A percentile compares a stretch with the other conserved stretches of the same genome.
Conservation (phyloP, 2,329 filamentous ascomycete species). For the Trichoderma gracile region DNA sequence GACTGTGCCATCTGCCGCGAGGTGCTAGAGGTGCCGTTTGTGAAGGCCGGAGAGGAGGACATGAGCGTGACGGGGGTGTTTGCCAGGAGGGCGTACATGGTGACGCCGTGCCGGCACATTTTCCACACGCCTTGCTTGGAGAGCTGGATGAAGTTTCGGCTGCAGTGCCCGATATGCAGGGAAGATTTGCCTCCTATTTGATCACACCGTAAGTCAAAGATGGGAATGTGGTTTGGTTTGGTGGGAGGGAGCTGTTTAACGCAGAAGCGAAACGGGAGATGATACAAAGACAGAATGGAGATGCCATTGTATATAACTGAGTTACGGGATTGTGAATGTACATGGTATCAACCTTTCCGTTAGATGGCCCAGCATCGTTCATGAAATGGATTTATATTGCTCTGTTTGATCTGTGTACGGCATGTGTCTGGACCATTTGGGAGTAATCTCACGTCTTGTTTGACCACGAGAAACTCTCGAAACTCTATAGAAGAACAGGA, state of each 20-base stretch:
- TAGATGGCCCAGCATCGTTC: background rate
- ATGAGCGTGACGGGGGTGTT: constrained; percentile 67
- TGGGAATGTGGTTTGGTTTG: too few relatives aligned
- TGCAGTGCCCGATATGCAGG: constrained; percentile 94
- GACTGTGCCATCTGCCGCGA: constrained; percentile 97
- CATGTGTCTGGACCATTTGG: background rate
- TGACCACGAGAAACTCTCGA: background rate
- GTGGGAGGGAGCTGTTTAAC: too few relatives aligned
- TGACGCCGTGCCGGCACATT: constrained; percentile 93
- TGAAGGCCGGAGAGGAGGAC: constrained; percentile 60
- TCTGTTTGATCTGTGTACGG: background rate
- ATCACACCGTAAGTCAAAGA: background rate
- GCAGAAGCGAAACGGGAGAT: background rate
- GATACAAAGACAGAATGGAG: background rate
- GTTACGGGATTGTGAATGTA: background rate
- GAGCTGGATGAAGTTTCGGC: constrained; percentile 89
- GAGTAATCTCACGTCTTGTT: background rate
- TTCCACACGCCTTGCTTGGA: constrained; percentile 92
- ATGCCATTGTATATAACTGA: background rate
- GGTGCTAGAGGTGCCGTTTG: constrained; percentile 82
- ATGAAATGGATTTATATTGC: background rate
- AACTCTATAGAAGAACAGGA: background rate
- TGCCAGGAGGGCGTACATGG: constrained; percentile 86
- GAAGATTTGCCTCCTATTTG: constrained; percentile 84
- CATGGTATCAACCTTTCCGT: background rate